Conservation (phyloP, 2,329 filamentous ascomycete species). For the Trichoderma arundinaceum region DNA sequence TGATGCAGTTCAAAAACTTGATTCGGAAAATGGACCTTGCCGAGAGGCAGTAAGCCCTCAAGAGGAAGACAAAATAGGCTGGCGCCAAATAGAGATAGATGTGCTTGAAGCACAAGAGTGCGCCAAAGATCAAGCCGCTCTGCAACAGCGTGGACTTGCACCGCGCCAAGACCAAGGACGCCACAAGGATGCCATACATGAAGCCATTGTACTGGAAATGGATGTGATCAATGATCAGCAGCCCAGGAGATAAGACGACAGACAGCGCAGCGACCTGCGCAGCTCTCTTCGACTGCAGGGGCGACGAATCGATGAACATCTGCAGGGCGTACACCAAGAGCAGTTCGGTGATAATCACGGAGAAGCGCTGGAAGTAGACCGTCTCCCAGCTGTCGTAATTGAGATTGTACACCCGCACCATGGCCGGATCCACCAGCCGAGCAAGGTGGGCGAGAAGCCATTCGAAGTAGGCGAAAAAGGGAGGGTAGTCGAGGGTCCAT, state of each 20-base stretch:
- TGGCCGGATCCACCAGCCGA: conserved; percentile 74
- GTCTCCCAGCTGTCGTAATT: conserved; percentile 92
- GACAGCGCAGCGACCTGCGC: conserved; percentile 88
- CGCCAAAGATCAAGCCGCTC: conserved; percentile 84
- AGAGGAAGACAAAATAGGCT: conserved; percentile 91
- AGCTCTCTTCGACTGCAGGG: conserved; percentile 68
- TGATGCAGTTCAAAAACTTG: conserved; percentile 78
- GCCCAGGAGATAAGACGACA: conserved; percentile 86
- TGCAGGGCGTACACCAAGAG: conserved; percentile 83
- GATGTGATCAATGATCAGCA: conserved; percentile 97
- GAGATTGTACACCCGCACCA: conserved; percentile 82
- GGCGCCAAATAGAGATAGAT: conserved; percentile 97
- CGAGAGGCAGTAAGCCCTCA: conserved; percentile 88
- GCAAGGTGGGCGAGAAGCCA: conserved; percentile 87
- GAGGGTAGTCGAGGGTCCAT: conserved; percentile 99
- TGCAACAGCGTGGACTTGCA: conserved; percentile 74
- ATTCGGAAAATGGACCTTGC: conserved; percentile 76
- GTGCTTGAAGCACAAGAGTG: conserved; percentile 91
- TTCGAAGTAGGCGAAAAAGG: conserved; percentile 97
- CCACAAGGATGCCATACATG: conserved; percentile 87
- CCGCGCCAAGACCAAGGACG: conserved; percentile 83
- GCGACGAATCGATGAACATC: conserved; percentile 76
- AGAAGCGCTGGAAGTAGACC: conserved; percentile 88
- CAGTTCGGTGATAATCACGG: conserved; percentile 84
- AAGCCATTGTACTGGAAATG: conserved; percentile 99